phyloP scores from a whole-genome alignment of 768 basidiomycete genomes.

The Boletus subcaerulescens region DNA sequence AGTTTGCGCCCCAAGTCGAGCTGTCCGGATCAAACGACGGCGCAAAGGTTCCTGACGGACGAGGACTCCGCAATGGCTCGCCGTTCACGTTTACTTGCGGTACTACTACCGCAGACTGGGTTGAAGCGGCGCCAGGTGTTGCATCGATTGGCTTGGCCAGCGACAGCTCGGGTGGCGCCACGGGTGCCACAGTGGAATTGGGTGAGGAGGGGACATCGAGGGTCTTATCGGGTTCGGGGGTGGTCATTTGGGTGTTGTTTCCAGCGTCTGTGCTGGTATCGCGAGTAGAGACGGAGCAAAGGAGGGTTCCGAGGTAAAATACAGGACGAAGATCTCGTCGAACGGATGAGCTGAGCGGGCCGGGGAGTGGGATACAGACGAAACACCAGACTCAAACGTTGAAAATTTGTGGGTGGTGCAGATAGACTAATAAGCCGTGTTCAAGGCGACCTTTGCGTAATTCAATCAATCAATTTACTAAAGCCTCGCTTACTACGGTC shows the following conservation, averaged over 20 bases:
- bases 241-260: constrained; percentile 20
- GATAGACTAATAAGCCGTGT: constrained; percentile 7
- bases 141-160: constrained; percentile 7
- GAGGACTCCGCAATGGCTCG: constrained; percentile 31
- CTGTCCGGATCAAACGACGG: constrained; percentile 32
- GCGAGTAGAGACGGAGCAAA: constrained; percentile 5
- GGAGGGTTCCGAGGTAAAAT: constrained; percentile 14
- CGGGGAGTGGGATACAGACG: constrained; percentile 5
- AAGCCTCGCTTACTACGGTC: constrained; percentile 17
- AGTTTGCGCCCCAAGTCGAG: constrained; percentile 80
- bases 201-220: constrained; percentile 21
- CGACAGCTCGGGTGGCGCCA: constrained; percentile 4
- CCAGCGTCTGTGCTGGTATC: constrained; percentile 6
- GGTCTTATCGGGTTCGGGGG: constrained; percentile 23
- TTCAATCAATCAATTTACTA: constrained; percentile 25
- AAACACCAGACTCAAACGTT: constrained; percentile 15
- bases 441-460: constrained; percentile 20
- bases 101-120: constrained; percentile 20
- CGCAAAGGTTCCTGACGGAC: constrained; percentile 27
- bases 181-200: background rate
- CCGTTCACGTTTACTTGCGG: constrained; percentile 37
- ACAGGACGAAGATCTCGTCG: constrained; percentile 14
- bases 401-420: constrained; percentile 28
- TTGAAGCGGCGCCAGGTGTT: constrained; percentile 6
- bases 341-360: constrained; percentile 7